A percentile compares a stretch with the other conserved stretches of the same genome.
phyloP scores from a whole-genome alignment of 2,329 filamentous ascomycete species.

The Alternaria atra region DNA sequence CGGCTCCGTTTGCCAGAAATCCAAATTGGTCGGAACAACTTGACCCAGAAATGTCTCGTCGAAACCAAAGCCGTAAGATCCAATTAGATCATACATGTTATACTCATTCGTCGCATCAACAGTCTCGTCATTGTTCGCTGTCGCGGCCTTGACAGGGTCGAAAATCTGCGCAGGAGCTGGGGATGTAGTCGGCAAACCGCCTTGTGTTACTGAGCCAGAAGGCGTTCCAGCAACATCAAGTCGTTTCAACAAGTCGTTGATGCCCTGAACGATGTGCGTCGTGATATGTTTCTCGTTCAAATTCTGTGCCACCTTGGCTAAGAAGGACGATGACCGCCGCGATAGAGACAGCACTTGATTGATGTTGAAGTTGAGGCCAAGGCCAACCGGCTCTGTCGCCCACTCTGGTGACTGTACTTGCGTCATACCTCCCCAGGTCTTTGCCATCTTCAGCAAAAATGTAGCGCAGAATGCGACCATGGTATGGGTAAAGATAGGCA shows the following conservation, averaged over 20 bases:
- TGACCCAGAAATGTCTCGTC: conserved; percentile 45
- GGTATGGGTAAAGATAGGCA: conserved; percentile 62
- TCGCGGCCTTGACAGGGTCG: conserved; percentile 9
- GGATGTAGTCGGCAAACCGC: background rate
- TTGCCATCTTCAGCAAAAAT: conserved; percentile 61
- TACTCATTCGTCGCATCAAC: conserved; percentile 22
- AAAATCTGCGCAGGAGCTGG: conserved; percentile 1
- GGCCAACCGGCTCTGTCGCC: conserved; percentile 35
- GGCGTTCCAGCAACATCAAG: conserved; percentile 36
- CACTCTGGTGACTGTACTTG: conserved; percentile 39
- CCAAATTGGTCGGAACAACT: conserved; percentile 38
- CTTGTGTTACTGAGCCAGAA: conserved; percentile 1
- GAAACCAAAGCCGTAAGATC: conserved; percentile 45
- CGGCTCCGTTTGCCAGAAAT: conserved; percentile 41
- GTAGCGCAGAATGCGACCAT: conserved; percentile 64
- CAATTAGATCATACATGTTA: conserved; percentile 43
- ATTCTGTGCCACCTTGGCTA: conserved; percentile 36
- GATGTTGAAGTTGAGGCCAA: conserved; percentile 45
- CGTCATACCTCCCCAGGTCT: conserved; percentile 53
- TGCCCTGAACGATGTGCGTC: conserved; percentile 41
- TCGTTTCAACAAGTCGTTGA: conserved; percentile 38
- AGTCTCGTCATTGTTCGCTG: background rate
- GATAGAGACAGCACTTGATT: conserved; percentile 40
- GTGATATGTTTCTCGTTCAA: conserved; percentile 45
- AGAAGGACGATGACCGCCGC: conserved; percentile 35